A percentile compares a stretch with the other conserved stretches of the same genome.
These are phyloP conservation scores for Podospora sp. DNA, from an alignment of 495 filamentous ascomycete species.

Conservation along the genomic window DNA sequence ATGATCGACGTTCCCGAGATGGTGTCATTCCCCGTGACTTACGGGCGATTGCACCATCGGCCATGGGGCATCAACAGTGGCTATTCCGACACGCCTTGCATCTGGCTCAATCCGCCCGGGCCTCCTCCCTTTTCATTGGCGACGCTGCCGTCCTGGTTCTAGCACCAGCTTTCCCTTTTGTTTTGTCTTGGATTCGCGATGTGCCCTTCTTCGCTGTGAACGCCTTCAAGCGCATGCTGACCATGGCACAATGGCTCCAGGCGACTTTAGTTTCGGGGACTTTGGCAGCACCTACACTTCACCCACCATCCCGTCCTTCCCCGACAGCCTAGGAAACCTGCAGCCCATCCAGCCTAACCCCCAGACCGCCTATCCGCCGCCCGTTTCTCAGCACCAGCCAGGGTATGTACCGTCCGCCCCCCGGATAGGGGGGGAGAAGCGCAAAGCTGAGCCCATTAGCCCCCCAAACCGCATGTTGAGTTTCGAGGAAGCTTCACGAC, in stretches of 20 bases:
- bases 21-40: slow-evolving; percentile 48
- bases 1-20: slow-evolving; percentile 40
- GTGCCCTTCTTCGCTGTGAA: slow-evolving; percentile 16
- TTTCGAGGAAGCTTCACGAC: slow-evolving; percentile 70
- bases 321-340: slow-evolving; percentile 46
- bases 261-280: slow-evolving; percentile 52
- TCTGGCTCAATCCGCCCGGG: slow-evolving; percentile 30
- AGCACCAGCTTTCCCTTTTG: slow-evolving; percentile 18
- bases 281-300: slow-evolving; percentile 50
- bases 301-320: slow-evolving; percentile 49
- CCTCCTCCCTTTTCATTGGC: slow-evolving; percentile 36
- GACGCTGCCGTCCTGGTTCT: slow-evolving; percentile 24
- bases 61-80: slow-evolving; percentile 37
- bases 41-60: slow-evolving; percentile 40
- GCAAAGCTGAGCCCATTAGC: slow-evolving; percentile 50
- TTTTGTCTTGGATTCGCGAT: slow-evolving; percentile 19
- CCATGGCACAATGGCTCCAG: slow-evolving; percentile 54
- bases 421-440: slow-evolving; percentile 53
- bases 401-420: slow-evolving; percentile 46
- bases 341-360: slow-evolving; percentile 52
- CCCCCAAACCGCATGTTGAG: slow-evolving; percentile 41
- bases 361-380: slow-evolving; percentile 41
- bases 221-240: slow-evolving; percentile 28
- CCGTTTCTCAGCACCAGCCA: slow-evolving; percentile 43
- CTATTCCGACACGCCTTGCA: slow-evolving; percentile 21